Conservation (phyloP, 495 filamentous ascomycete genomes). For the Penicillium macrosclerotiorum region DNA sequence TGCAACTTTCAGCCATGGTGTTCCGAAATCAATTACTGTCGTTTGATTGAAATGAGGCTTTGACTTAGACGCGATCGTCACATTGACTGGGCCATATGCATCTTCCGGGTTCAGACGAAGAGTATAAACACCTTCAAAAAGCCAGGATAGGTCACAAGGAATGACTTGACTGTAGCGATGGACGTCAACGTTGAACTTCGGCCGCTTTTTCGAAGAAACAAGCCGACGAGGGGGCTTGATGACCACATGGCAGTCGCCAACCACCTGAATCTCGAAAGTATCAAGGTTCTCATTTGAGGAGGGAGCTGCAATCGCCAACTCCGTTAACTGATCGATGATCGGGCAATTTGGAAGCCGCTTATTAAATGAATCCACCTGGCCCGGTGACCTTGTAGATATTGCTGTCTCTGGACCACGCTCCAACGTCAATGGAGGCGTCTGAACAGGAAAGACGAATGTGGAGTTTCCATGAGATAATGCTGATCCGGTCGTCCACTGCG, state of each 20-base stretch:
- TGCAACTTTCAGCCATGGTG: slow-evolving; percentile 57
- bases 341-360: slow-evolving; percentile 10
- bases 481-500: slow-evolving; percentile 27
- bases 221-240: slow-evolving; percentile 55
- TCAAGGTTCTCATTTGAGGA: slow-evolving; percentile 21
- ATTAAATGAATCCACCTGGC: slow-evolving; percentile 15
- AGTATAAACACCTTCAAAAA: slow-evolving; percentile 59
- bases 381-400: slow-evolving; percentile 22
- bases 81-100: slow-evolving; percentile 56
- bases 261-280: slow-evolving; percentile 57
- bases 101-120: slow-evolving; percentile 56
- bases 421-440: slow-evolving; percentile 18
- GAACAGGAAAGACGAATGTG: slow-evolving; percentile 10
- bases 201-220: slow-evolving; percentile 44
- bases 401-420: slow-evolving; percentile 23
- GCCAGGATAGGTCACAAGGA: slow-evolving; percentile 46
- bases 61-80: slow-evolving; percentile 53
- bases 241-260: slow-evolving; percentile 61
- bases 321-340: slow-evolving; percentile 19
- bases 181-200: slow-evolving; percentile 52
- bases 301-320: slow-evolving; percentile 13
- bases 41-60: slow-evolving; percentile 53
- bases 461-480: slow-evolving; percentile 21
- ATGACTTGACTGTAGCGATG: slow-evolving; percentile 42
- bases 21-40: slow-evolving; percentile 59